Percentiles rank a stretch among this genome's conserved stretches.
Evolutionary conservation across 208 protist species (phyloP).

Genomic region (Leishmania gerbilli): DNA sequence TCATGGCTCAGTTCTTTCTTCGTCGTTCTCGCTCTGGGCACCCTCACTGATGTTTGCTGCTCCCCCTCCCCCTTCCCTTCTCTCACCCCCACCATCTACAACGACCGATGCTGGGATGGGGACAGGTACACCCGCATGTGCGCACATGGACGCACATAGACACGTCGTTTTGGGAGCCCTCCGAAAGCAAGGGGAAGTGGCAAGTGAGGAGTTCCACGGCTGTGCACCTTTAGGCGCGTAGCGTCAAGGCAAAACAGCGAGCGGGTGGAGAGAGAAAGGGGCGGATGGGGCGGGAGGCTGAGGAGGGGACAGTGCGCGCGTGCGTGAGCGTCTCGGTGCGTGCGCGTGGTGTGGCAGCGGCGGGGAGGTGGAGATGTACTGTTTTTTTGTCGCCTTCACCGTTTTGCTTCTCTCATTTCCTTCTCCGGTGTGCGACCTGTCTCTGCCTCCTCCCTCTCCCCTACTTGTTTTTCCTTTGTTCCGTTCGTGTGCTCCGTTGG

Average conservation of each 20-base stretch:
- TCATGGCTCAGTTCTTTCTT: neutral
- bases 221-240: neutral
- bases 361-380: neutral
- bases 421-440: neutral
- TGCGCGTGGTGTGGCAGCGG: neutral
- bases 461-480: neutral
- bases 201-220: neutral
- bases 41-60: neutral
- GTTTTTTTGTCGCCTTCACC: neutral
- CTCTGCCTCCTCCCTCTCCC: neutral
- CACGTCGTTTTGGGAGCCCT: neutral
- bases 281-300: neutral
- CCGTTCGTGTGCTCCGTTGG: neutral
- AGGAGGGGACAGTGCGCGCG: neutral
- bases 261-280: neutral
- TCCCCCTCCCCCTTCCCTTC: neutral
- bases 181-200: neutral
- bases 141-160: neutral
- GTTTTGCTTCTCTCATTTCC: neutral
- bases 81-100: neutral
- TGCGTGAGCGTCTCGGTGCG: neutral
- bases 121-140: neutral
- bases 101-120: too few relatives aligned
- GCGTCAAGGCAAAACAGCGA: neutral
- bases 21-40: too few relatives aligned